Evolutionary conservation across 2,329 filamentous ascomycete species (phyloP).

Genomic region (Pyricularia pennisetigena): DNA sequence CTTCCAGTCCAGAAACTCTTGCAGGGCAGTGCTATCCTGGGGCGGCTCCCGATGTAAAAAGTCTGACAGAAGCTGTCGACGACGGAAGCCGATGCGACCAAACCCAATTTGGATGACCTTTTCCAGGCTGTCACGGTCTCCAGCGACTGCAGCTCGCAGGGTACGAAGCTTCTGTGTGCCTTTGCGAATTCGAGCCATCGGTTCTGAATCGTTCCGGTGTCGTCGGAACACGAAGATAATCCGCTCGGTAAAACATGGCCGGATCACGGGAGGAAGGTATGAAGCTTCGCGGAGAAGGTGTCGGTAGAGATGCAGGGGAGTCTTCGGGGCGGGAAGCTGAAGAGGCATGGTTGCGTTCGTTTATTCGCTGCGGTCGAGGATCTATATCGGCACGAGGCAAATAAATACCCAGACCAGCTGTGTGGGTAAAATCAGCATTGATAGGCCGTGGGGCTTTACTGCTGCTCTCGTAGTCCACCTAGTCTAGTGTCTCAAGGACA

Average conservation of each 20-base stretch:
- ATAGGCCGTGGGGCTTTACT: neutral
- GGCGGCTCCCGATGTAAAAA: slow-evolving; percentile 18
- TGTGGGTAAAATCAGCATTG: neutral
- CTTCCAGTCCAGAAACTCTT: neutral
- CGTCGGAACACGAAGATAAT: slow-evolving; percentile 38
- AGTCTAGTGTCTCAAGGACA: neutral
- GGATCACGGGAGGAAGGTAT: slow-evolving; percentile 46
- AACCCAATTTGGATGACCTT: slow-evolving; percentile 38
- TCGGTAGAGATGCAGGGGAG: slow-evolving; percentile 40
- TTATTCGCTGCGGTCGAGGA: neutral
- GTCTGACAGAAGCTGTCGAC: slow-evolving; percentile 34
- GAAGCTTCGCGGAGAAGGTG: slow-evolving; percentile 49
- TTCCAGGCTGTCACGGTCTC: slow-evolving; percentile 35
- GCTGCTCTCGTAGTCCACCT: neutral
- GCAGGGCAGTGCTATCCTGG: neutral
- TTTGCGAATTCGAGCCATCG: slow-evolving; percentile 22
- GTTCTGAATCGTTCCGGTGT: slow-evolving; percentile 17
- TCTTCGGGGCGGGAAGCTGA: slow-evolving; percentile 10
- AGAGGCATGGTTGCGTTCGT: slow-evolving; percentile 3
- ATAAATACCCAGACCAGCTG: neutral
- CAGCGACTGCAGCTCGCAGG: slow-evolving; percentile 43
- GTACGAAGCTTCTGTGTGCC: slow-evolving; percentile 33
- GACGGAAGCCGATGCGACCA: slow-evolving; percentile 40
- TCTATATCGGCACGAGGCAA: neutral
- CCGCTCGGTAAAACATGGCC: slow-evolving; percentile 28